Conservation (phyloP, 768 basidiomycete genomes). For the Russula earlei region DNA sequence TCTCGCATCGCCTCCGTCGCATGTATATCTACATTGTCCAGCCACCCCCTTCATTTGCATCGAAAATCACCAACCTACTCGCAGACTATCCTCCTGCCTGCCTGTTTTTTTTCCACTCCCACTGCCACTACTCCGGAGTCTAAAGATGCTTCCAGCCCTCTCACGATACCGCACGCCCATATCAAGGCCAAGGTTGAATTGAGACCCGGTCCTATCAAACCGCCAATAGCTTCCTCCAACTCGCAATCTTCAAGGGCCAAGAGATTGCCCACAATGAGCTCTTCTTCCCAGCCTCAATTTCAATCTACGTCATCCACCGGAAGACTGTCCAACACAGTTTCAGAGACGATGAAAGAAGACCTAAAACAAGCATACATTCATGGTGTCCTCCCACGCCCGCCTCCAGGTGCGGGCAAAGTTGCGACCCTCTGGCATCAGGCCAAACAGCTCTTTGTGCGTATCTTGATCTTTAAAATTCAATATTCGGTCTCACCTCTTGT, state of each 20-base stretch:
- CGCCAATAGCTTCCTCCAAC: constrained; percentile 25
- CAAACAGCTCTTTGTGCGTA: constrained; percentile 37
- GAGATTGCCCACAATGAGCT: constrained; percentile 15
- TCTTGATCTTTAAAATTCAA: not conserved
- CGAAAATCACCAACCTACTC: not conserved
- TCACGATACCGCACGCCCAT: constrained; percentile 23
- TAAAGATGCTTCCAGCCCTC: constrained; percentile 21
- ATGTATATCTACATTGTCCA: not conserved
- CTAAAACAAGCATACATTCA: constrained; percentile 55
- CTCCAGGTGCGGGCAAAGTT: constrained; percentile 48
- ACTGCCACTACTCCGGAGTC: constrained; percentile 20
- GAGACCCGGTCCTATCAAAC: constrained; percentile 54
- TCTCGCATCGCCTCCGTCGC: too few relatives aligned
- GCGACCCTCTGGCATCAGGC: constrained; percentile 41
- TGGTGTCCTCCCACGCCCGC: constrained; percentile 61
- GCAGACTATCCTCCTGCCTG: not conserved
- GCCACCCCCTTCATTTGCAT: not conserved
- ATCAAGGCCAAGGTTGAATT: constrained; percentile 45
- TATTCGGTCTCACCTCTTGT: not conserved
- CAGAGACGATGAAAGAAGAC: constrained; percentile 51
- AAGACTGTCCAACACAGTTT: constrained; percentile 23
- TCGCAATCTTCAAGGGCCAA: constrained; percentile 17
- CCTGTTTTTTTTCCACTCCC: constrained; percentile 26
- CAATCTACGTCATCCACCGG: constrained; percentile 10
- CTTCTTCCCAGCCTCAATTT: constrained; percentile 17